A percentile compares a stretch with the other conserved stretches of the same genome.
Evolutionary conservation across 768 basidiomycete genomes (phyloP).

Genomic region (Tremella fuciformis): DNA sequence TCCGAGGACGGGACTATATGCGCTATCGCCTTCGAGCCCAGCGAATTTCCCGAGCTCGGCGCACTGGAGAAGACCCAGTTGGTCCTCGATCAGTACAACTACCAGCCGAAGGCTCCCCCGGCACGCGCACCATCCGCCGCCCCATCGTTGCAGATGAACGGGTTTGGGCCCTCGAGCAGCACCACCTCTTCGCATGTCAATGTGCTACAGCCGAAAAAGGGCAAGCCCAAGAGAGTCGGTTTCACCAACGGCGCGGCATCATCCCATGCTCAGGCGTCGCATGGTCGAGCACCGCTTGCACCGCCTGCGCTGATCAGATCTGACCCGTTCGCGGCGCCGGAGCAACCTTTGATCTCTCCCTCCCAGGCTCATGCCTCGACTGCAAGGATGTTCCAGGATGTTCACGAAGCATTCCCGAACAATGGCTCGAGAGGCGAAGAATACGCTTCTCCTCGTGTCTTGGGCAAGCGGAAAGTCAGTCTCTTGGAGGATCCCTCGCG

Average conservation of each 20-base stretch:
- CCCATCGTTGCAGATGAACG: slow-evolving; percentile 8
- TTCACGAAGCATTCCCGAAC: slow-evolving; percentile 30
- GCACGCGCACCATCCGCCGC: slow-evolving; percentile 13
- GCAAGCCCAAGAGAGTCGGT: slow-evolving; percentile 25
- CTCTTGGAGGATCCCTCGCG: slow-evolving; percentile 13
- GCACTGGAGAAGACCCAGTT: slow-evolving; percentile 55
- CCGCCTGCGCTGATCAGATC: slow-evolving; percentile 11
- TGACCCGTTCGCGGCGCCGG: slow-evolving; percentile 41
- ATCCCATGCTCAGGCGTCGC: slow-evolving; percentile 4
- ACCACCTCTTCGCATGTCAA: slow-evolving; percentile 34
- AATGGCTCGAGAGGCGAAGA: slow-evolving; percentile 10
- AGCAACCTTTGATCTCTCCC: slow-evolving; percentile 35
- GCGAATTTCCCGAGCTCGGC: slow-evolving; percentile 48
- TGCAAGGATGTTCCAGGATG: slow-evolving; percentile 42
- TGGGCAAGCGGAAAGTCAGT: slow-evolving; percentile 31
- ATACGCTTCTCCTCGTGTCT: slow-evolving; percentile 15
- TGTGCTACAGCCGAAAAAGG: slow-evolving; percentile 38
- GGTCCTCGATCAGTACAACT: slow-evolving; percentile 37
- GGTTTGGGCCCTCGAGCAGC: slow-evolving; percentile 25
- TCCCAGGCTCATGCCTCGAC: slow-evolving; percentile 31
- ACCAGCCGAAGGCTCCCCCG: slow-evolving; percentile 20
- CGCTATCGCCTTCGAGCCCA: slow-evolving; percentile 71
- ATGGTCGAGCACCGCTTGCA: neutral
- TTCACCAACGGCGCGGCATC: slow-evolving; percentile 12
- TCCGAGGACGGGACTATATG: slow-evolving; percentile 94